phyloP scores from a whole-genome alignment of 495 filamentous ascomycete genomes.

The Penicillium canescens region DNA sequence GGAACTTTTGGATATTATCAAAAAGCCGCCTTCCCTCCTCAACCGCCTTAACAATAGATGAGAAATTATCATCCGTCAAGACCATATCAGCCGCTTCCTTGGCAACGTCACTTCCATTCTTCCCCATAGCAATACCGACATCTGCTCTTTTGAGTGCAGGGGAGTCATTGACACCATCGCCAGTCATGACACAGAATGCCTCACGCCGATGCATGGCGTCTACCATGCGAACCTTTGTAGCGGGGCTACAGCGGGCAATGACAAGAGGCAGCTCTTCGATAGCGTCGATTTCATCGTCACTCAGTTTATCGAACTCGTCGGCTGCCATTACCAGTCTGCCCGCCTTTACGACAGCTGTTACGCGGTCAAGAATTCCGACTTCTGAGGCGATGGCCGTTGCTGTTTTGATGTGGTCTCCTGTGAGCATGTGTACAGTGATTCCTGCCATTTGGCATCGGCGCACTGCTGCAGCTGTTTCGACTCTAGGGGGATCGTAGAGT shows the following conservation, averaged over 20 bases:
- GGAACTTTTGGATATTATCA: slow-evolving; percentile 81
- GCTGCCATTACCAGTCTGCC: slow-evolving; percentile 63
- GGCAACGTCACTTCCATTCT: slow-evolving; percentile 83
- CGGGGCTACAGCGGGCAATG: slow-evolving; percentile 67
- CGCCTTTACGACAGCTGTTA: slow-evolving; percentile 44
- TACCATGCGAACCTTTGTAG: slow-evolving; percentile 72
- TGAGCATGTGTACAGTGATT: slow-evolving; percentile 70
- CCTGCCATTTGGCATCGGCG: slow-evolving; percentile 60
- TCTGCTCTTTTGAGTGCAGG: slow-evolving; percentile 76
- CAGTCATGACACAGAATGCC: slow-evolving; percentile 70
- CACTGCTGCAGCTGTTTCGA: slow-evolving; percentile 57
- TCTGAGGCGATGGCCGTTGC: slow-evolving; percentile 62
- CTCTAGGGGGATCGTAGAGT: slow-evolving; percentile 68
- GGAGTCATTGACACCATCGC: slow-evolving; percentile 86
- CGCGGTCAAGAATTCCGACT: slow-evolving; percentile 60
- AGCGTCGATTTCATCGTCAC: slow-evolving; percentile 59
- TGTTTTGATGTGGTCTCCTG: slow-evolving; percentile 64
- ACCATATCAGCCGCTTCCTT: slow-evolving; percentile 88
- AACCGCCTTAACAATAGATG: slow-evolving; percentile 71
- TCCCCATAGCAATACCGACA: slow-evolving; percentile 85
- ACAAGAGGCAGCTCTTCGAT: slow-evolving; percentile 65
- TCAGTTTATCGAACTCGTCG: slow-evolving; percentile 60
- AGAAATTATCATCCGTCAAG: slow-evolving; percentile 86
- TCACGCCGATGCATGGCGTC: slow-evolving; percentile 66
- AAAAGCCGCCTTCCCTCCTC: slow-evolving; percentile 73